Evolutionary conservation across 441 rosid species (phyloP), one percentile per base, ranked within the genome.

Genomic region (Aleurites moluccanus): DNA sequence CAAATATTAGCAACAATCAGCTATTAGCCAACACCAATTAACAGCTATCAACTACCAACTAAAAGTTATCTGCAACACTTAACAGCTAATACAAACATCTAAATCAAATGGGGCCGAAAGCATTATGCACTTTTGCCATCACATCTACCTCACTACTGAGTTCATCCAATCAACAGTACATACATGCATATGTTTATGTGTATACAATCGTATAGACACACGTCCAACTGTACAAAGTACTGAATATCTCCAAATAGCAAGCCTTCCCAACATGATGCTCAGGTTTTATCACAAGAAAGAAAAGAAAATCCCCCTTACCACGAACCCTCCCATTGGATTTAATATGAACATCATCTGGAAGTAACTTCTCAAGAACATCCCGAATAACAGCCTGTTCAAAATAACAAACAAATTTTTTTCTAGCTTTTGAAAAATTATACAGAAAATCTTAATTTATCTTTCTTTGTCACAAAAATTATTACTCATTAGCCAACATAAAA

Each of bases 321-420:
- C 99, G 94, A 84, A 93, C 89, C 83, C 97, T 91, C 72, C 99
- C 97, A 64, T 80, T 95, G 81, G 86, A 90, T 82, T 90, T 85
- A 50, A 85, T 86, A 78, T 93, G 99, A 78, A 78, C 87, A 86
- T 95, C 98, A 78, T 86, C 90, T 14, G 98, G 99, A 59, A 93
- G 88, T 78, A 86, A 88, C 75, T 81, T 83, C 55, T 89, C 86
- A 76, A 95, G 90, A 61, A 91, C 81, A n/a, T 90, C 91, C 76
- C 88, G 86, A 16, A 91, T 97, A 68, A 95, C 88, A 77, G 96
- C 97, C 98, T 93, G 84, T 61, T 59, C 75, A 71, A 68, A 81
- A 10, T 28, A 63, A 67, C 66, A 40, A 61, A 69, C 30, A 63
- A 79, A 65, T 66, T 14, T 63, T 38, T 14, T 20, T 2, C 7